phyloP scores from a whole-genome alignment of 78 protist species.

The Dictyostelium brefeldianum region DNA sequence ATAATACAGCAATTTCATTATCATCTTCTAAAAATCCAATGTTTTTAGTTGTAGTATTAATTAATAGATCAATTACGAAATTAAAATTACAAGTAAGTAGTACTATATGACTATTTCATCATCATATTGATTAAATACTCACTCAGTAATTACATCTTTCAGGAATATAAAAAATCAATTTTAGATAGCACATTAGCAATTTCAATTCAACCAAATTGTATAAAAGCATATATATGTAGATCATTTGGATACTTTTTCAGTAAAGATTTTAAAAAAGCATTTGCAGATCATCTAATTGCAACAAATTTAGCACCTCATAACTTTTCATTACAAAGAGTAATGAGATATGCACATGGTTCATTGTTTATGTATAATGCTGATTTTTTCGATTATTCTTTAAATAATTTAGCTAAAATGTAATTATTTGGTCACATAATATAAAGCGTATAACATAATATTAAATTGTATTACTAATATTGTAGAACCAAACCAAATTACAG shows the following conservation, averaged over 20 bases:
- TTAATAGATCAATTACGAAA: constrained; percentile 61
- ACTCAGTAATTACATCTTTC: background rate
- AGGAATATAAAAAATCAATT: constrained; percentile 77
- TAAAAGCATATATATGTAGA: constrained; percentile 78
- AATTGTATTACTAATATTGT: background rate
- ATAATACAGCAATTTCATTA: constrained; percentile 48
- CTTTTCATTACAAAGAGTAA: constrained; percentile 24
- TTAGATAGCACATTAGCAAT: constrained; percentile 73
- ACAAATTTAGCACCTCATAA: background rate
- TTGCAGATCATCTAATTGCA: constrained; percentile 62
- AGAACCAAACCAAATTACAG: no score
- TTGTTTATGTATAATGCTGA: constrained; percentile 22
- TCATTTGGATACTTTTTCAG: constrained; percentile 72
- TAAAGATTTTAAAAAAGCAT: constrained; percentile 68
- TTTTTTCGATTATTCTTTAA: background rate
- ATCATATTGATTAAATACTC: background rate
- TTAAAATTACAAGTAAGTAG: constrained; percentile 52
- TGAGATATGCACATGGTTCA: constrained; percentile 51
- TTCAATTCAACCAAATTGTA: constrained; percentile 76
- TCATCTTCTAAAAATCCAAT: constrained; percentile 6
- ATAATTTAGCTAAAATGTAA: constrained; percentile 32
- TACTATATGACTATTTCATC: background rate
- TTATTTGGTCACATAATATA: no score
- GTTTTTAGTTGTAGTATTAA: constrained; percentile 28
- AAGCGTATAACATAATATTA: background rate